Conservation (phyloP, 2,329 filamentous ascomycete species). For the Aspergillus tubingensis region DNA sequence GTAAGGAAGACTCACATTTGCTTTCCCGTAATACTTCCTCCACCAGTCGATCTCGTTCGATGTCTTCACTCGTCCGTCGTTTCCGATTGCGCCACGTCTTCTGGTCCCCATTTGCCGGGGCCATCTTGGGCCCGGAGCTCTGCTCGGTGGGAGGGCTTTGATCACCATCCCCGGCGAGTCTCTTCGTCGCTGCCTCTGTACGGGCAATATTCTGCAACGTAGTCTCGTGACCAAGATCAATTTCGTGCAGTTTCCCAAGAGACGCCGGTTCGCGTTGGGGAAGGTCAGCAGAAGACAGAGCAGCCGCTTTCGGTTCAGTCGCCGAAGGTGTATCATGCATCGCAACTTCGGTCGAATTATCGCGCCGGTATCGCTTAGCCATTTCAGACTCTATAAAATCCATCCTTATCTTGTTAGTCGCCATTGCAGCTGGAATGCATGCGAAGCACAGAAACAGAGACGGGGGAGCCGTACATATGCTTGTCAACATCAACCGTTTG, state of each 20-base stretch:
- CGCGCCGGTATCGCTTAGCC: conserved; percentile 53
- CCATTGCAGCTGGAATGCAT: conserved; percentile 20
- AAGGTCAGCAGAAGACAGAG: conserved; percentile 25
- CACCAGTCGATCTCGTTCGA: conserved; percentile 56
- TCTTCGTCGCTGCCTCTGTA: conserved; percentile 48
- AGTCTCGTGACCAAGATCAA: conserved; percentile 54
- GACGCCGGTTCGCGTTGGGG: conserved; percentile 51
- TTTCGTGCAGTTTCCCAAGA: conserved; percentile 59
- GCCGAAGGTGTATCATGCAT: conserved; percentile 9
- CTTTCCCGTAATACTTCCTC: conserved; percentile 59
- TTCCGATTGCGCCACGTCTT: conserved; percentile 49
- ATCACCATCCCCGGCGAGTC: conserved; percentile 38
- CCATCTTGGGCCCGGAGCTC: conserved; percentile 29
- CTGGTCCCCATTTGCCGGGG: conserved; percentile 44
- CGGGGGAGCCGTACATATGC: conserved; percentile 60
- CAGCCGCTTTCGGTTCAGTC: conserved; percentile 16
- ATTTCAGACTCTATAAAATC: conserved; percentile 67
- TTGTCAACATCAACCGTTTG: conserved; percentile 60
- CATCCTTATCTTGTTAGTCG: conserved; percentile 65
- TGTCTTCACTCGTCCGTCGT: conserved; percentile 54
- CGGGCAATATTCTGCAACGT: conserved; percentile 47
- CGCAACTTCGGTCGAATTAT: conserved; percentile 19
- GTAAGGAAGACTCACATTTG: conserved; percentile 45
- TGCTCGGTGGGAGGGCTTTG: conserved; percentile 23
- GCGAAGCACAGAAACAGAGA: not conserved